Base-by-base conservation (phyloP, 2,329 filamentous ascomycete genomes). In the Penicillium sp. region DNA sequence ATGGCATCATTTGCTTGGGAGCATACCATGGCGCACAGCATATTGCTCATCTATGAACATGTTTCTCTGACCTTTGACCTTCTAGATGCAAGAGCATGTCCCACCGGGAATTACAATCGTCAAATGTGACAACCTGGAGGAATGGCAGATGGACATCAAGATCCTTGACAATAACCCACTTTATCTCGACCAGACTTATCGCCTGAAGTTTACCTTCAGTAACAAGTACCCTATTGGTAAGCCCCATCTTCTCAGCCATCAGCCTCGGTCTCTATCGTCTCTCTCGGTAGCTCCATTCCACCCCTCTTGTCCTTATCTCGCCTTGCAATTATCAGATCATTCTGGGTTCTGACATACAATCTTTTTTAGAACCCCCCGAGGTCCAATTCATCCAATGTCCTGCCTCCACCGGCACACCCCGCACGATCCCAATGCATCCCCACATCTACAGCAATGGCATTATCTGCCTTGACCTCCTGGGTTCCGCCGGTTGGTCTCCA, bases 371-470 rank as follows among this genome's bases (percentile, higher is more conserved):
- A 79, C 89, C 94, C 0, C 94, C 94, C 25, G 94, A 99, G 81
- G 94, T 97, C 64, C 89, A 90, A 55, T 99, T 99, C 71, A 82
- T 91, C 54, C 81, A 86, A 66, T 78, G 84, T 52, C 74, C 84
- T 34, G 50, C 55, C 25, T 61, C 70, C 10, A 67, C 73, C 33
- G 67, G 70, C 7, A 72, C 76, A 0, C 73, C 75, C 40, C 82
- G 83, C 41, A 78, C 81, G 2, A 92, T 99, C 68, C 94, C 94
- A 1, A 92, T 96, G 74, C 94, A 99, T 70, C 94, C 94, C 3
- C 94, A 99, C 78, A 90, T 99, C 75, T 99, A 99, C 79, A 94
- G 90, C 67, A 99, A 99, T 75, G 94, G 94, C 67, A 96, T 97
- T 74, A 99, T 99, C 72, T 99, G 94, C 70, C 88, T 99, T 48